Conservation (phyloP, 2,329 filamentous ascomycete genomes). For the Beauveria pseudobassiana region DNA sequence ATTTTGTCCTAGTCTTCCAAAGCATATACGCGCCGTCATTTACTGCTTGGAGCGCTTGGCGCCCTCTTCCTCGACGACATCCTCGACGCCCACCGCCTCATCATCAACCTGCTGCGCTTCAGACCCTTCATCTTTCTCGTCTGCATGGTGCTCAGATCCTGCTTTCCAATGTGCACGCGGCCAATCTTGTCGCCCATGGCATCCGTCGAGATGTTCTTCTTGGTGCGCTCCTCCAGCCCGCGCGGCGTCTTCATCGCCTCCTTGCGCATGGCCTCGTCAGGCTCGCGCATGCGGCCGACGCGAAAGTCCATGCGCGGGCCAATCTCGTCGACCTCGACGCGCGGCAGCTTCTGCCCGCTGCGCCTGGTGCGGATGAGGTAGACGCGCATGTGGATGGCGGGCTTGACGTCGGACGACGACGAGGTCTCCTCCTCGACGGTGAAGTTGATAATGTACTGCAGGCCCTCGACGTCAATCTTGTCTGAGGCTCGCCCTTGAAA, state of each 20-base stretch:
- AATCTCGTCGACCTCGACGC: conserved; percentile 92
- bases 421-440: conserved; percentile 58
- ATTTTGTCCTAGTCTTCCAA: neutral
- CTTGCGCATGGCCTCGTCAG: conserved; percentile 75
- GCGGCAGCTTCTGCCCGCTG: conserved; percentile 77
- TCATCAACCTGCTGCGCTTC: conserved; percentile 67
- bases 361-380: conserved; percentile 84
- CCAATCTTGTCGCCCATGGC: conserved; percentile 94
- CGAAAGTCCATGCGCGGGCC: conserved; percentile 90
- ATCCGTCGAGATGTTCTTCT: conserved; percentile 95
- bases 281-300: conserved; percentile 70
- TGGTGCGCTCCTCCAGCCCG: conserved; percentile 65
- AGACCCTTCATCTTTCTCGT: conserved; percentile 99
- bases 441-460: conserved; percentile 84
- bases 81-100: conserved; percentile 38
- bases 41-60: conserved; percentile 30
- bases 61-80: conserved; percentile 26
- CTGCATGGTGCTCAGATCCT: conserved; percentile 81
- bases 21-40: neutral
- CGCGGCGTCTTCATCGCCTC: conserved; percentile 83
- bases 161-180: conserved; percentile 81
- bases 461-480: conserved; percentile 87
- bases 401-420: conserved; percentile 39
- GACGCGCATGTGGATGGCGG: conserved; percentile 60
- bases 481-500: conserved; percentile 69